These are phyloP conservation scores for Rhododendron williamsianum DNA, from an alignment of 148 eudicot species.

Conservation along the genomic window DNA sequence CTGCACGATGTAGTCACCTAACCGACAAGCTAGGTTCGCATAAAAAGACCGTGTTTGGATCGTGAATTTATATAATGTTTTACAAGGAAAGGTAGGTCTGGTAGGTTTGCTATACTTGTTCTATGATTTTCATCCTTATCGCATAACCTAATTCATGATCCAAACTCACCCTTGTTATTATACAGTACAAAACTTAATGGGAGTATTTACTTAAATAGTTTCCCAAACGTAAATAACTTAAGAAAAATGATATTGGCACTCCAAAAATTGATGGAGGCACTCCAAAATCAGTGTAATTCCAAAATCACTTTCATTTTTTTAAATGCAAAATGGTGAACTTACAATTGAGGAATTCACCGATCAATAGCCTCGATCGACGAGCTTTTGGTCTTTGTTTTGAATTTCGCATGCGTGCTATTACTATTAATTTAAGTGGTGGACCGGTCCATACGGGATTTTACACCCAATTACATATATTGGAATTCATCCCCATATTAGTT, in stretches of 20 bases:
- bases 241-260: too few relatives aligned
- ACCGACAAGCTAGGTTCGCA: too few relatives aligned
- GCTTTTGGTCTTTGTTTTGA: background rate
- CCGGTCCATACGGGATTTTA: too few relatives aligned
- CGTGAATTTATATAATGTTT: background rate
- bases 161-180: background rate
- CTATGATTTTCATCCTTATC: background rate
- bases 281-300: too few relatives aligned
- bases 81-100: too few relatives aligned
- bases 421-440: background rate
- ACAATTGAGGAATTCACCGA: too few relatives aligned
- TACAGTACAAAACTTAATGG: background rate
- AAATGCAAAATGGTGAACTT: background rate
- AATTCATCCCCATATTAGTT: background rate
- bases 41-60: background rate
- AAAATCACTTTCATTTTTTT: too few relatives aligned
- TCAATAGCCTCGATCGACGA: too few relatives aligned
- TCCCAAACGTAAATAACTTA: background rate
- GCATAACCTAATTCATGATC: background rate
- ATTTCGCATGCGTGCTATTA: background rate
- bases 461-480: too few relatives aligned
- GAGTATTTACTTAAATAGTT: background rate
- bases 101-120: background rate
- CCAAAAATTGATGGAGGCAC: too few relatives aligned
- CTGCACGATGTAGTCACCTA: too few relatives aligned